Evolutionary conservation across 257 asterid genomes (phyloP).

Genomic region (Solanum medicagineum): DNA sequence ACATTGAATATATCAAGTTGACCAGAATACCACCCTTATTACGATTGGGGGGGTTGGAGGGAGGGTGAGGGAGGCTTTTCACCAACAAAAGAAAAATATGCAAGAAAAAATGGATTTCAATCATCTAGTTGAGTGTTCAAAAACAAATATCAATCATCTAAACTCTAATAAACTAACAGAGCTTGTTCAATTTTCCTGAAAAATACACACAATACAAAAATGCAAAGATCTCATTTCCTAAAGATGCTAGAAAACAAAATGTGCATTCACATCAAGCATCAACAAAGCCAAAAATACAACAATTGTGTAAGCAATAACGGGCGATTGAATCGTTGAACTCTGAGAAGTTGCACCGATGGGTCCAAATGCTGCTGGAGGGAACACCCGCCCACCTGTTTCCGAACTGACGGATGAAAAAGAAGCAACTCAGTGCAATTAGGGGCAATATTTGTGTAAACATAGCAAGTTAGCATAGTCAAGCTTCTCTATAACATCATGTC

Average conservation of each 20-base stretch:
- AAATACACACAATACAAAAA: not conserved
- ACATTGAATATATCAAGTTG: too few relatives aligned
- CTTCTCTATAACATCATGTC: not conserved
- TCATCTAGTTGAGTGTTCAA: not conserved
- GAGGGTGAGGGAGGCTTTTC: not conserved
- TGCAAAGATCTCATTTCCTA: not conserved
- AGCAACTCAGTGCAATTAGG: not conserved
- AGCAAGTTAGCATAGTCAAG: not conserved
- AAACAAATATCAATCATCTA: not conserved
- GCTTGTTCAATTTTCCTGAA: not conserved
- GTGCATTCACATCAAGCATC: slow-evolving; percentile 18
- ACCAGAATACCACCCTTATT: too few relatives aligned
- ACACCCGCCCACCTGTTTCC: slow-evolving; percentile 20
- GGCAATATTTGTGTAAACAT: not conserved
- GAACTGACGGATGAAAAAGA: slow-evolving; percentile 25
- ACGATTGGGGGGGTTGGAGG: too few relatives aligned
- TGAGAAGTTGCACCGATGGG: slow-evolving; percentile 32
- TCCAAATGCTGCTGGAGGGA: slow-evolving; percentile 51
- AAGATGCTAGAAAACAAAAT: slow-evolving; percentile 8
- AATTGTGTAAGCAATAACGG: slow-evolving; percentile 7
- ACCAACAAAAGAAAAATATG: not conserved
- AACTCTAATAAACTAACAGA: not conserved
- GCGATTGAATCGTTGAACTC: slow-evolving; percentile 14
- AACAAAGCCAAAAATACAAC: slow-evolving; percentile 13
- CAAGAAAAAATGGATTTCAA: not conserved